Base-by-base conservation (phyloP, 2,329 filamentous ascomycete genomes). In the Mycosphaerella arachidis region DNA sequence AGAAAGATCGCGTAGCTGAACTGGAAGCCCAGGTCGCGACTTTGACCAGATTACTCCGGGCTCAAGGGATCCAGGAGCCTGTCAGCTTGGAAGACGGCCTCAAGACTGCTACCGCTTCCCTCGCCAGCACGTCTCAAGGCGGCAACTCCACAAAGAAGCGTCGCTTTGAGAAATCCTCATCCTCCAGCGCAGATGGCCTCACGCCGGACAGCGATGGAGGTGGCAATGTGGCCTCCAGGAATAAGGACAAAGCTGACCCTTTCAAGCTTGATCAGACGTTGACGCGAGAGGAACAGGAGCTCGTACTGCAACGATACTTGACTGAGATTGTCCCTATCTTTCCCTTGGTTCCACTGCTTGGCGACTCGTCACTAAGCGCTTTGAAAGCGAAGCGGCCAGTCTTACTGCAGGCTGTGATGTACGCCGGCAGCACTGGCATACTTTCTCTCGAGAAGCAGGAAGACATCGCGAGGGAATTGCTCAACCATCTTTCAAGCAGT, bases 401-500 rank as follows among this genome's bases (percentile, higher is more conserved):
- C 6, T 73, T 87, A 0, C 84, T 86, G 58, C 75, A 85, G 16
- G 78, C 83, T 0, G 80, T 87, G n/a, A 66, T 86, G 20, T 79
- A 80, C 30, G 77, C 79, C 13, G 79, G 82, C 0, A 79, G 82
- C 3, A 72, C 74, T 45, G 81, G 80, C 1, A 74, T 78, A 3
- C 77, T 84, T 6, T 72, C 78, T 5, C 77, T 81, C 24, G 76
- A 82, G 0, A 67, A 79, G 4, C 90, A 93, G 71, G 79, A 82
- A 10, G 76, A 78, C 24, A 76, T 95, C 18, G 82, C 86, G 24
- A 82, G 82, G 63, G 84, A 92, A 65, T 75, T 91, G 58, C 88
- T 91, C 77, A 83, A 86, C 63, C 77, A 85, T 7, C 81, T 93
- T 55, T 89, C 88, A 2, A 85, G 92, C 35, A 84, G 84, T 61